phyloP scores from a whole-genome alignment of 2,329 filamentous ascomycete genomes.

The Akanthomyces dipterigenus region DNA sequence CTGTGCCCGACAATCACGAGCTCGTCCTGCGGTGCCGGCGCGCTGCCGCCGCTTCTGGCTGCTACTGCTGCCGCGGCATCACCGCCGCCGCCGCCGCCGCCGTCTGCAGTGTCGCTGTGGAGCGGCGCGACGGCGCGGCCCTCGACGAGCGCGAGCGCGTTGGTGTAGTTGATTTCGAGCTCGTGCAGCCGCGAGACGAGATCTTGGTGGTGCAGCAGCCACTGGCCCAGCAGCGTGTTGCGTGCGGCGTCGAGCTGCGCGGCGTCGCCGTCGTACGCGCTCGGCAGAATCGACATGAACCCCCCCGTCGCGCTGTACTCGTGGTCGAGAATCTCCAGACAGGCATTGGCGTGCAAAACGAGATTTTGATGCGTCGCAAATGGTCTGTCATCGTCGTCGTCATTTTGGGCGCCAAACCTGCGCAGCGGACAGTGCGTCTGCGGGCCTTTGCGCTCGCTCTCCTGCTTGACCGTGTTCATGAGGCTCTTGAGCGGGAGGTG shows the following conservation, averaged over 20 bases:
- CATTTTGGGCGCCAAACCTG: constrained; percentile 8
- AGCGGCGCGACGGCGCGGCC: constrained; percentile 48
- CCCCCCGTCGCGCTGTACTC: constrained; percentile 51
- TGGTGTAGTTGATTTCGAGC: constrained; percentile 47
- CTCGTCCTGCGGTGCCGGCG: constrained; percentile 48
- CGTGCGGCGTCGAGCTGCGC: constrained; percentile 37
- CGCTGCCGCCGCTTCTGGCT: constrained; percentile 21
- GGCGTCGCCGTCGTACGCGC: constrained; percentile 26
- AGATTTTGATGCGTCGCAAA: constrained; percentile 43
- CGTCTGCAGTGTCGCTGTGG: constrained; percentile 37
- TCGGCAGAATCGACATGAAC: constrained; percentile 47
- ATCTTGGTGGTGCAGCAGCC: constrained; percentile 47
- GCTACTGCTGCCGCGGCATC: constrained; percentile 11
- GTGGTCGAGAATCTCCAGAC: constrained; percentile 54
- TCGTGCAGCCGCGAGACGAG: constrained; percentile 50
- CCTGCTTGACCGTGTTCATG: constrained; percentile 36
- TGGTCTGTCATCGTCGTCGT: constrained; percentile 21
- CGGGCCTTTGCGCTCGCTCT: constrained; percentile 35
- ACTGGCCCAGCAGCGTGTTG: constrained; percentile 49
- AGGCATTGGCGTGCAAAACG: constrained; percentile 51
- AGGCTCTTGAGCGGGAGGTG: constrained; percentile 40
- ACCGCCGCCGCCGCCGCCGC: constrained; percentile 25
- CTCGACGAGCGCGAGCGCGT: constrained; percentile 42
- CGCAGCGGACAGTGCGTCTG: constrained; percentile 41
- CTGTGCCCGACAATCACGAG: constrained; percentile 50